Evolutionary conservation across 805 yeast species (phyloP).

Genomic region (Candida palmyrensis): DNA sequence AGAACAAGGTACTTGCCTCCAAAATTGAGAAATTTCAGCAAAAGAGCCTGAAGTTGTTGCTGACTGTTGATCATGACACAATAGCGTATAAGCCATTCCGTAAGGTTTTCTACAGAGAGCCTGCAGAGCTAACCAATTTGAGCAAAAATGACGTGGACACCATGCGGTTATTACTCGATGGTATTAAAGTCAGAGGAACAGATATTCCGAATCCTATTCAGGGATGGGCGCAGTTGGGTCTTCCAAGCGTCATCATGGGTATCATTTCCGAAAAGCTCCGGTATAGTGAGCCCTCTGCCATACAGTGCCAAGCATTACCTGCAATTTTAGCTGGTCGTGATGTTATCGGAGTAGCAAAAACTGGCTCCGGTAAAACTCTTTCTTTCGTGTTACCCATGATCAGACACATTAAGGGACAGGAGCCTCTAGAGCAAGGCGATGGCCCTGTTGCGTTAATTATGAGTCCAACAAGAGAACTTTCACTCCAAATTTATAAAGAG

Average conservation of each 20-base stretch:
- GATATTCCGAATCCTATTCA: conserved; percentile 59
- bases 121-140: conserved; percentile 45
- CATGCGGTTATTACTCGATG: conserved; percentile 49
- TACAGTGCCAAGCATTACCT: conserved; percentile 89
- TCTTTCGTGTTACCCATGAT: conserved; percentile 82
- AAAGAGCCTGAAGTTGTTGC: conserved; percentile 48
- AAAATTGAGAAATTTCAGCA: conserved; percentile 38
- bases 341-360: conserved; percentile 94
- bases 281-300: conserved; percentile 71
- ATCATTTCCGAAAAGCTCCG: conserved; percentile 46
- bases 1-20: conserved; percentile 20
- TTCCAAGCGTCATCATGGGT: conserved; percentile 54
- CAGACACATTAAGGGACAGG: conserved; percentile 76
- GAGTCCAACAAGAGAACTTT: conserved; percentile 91
- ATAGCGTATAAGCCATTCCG: conserved; percentile 49
- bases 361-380: conserved; percentile 95
- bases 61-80: conserved; percentile 41
- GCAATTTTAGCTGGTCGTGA: conserved; percentile 87
- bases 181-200: conserved; percentile 61
- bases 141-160: conserved; percentile 52
- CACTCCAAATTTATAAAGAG: conserved; percentile 75
- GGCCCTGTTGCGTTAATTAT: conserved; percentile 79
- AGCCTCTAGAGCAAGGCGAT: conserved; percentile 37
- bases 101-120: conserved; percentile 59
- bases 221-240: conserved; percentile 79